Conservation (phyloP, 2,329 filamentous ascomycete genomes). For the Aureobasidium sp. region DNA sequence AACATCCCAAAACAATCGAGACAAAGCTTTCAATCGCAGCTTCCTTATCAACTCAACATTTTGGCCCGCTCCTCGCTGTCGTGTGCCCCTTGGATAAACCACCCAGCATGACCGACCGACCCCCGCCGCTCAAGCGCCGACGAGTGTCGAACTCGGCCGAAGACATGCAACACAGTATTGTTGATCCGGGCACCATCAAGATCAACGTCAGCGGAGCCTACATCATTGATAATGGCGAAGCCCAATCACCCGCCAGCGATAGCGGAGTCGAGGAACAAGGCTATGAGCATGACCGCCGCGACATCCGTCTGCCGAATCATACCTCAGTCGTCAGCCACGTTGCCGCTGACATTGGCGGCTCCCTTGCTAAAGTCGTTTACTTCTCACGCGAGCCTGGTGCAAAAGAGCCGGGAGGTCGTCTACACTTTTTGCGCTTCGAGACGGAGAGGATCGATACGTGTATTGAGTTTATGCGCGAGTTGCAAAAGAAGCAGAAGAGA, state of each 20-base stretch:
- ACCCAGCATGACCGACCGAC: conserved; percentile 2
- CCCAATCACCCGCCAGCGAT: conserved; percentile 23
- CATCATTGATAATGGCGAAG: conserved; percentile 60
- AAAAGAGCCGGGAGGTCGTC: conserved; percentile 70
- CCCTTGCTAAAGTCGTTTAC: conserved; percentile 92
- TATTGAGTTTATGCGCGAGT: conserved; percentile 78
- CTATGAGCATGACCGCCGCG: conserved; percentile 68
- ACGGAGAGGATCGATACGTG: conserved; percentile 90
- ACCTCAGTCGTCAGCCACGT: conserved; percentile 93
- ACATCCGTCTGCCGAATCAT: conserved; percentile 94
- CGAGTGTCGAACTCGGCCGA: conserved; percentile 27
- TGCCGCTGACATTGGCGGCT: conserved; percentile 95
- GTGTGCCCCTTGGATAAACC: not conserved
- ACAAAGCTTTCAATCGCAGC: not conserved
- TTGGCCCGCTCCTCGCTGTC: not conserved
- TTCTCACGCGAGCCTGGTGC: conserved; percentile 81
- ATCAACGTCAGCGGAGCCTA: conserved; percentile 97
- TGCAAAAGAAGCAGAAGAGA: conserved; percentile 66
- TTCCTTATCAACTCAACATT: conserved; percentile 6
- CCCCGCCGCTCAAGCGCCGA: conserved; percentile 19
- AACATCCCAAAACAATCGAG: not conserved
- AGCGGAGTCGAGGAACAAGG: conserved; percentile 38
- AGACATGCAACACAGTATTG: conserved; percentile 44
- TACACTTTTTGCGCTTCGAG: conserved; percentile 96
- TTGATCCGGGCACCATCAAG: conserved; percentile 61